These are phyloP conservation scores for Pistacia atlantica DNA, from an alignment of 345 rosid genomes.

Conservation along the genomic window DNA sequence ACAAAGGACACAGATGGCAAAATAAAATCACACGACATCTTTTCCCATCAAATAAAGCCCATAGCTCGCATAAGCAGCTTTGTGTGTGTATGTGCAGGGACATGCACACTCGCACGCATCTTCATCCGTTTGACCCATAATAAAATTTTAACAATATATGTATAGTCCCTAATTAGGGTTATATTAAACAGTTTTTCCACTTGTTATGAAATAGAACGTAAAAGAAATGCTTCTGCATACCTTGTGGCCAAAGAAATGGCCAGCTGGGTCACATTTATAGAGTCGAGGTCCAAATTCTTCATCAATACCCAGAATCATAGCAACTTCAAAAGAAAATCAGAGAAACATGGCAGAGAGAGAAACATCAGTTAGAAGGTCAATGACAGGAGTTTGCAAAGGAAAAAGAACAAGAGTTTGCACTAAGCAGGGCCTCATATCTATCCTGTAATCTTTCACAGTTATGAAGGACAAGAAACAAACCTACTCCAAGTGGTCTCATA, in stretches of 20 bases:
- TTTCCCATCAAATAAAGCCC: neutral
- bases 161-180: neutral
- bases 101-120: neutral
- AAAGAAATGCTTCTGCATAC: slow-evolving; percentile 32
- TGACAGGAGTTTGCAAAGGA: neutral
- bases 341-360: slow-evolving; percentile 7
- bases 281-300: slow-evolving; percentile 94
- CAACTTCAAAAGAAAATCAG: slow-evolving; percentile 54
- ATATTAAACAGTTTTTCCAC: too few species aligned
- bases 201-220: neutral
- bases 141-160: neutral
- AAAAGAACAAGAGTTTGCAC: neutral
- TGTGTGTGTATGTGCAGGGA: neutral
- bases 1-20: neutral
- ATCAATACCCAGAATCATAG: slow-evolving; percentile 94
- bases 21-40: neutral
- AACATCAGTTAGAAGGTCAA: neutral
- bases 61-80: neutral
- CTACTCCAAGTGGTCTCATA: slow-evolving; percentile 99
- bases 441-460: neutral
- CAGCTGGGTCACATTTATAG: slow-evolving; percentile 98
- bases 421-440: neutral
- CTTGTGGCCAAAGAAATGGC: slow-evolving; percentile 98
- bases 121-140: neutral
- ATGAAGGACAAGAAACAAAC: slow-evolving; percentile 43